Evolutionary conservation across 805 yeast genomes (phyloP).

Genomic region (Metschnikowia colocasiae): DNA sequence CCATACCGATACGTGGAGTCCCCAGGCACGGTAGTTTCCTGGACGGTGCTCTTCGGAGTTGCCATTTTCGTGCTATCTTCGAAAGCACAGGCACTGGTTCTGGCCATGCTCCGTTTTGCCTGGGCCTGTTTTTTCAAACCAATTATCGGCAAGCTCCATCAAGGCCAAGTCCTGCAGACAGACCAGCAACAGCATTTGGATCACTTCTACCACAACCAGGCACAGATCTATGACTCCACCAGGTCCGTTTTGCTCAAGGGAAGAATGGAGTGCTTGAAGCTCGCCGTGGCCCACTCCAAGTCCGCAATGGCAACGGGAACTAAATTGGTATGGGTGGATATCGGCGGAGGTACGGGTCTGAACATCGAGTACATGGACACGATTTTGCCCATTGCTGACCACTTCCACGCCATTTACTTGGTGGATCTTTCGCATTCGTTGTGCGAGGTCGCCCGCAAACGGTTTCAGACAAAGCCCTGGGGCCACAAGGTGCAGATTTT

Average conservation of each 20-base stretch:
- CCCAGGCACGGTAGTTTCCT: not conserved
- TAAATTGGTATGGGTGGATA: slow-evolving; percentile 67
- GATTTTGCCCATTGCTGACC: slow-evolving; percentile 41
- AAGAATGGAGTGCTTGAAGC: slow-evolving; percentile 56
- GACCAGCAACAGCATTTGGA: slow-evolving; percentile 57
- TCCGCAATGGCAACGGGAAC: slow-evolving; percentile 24
- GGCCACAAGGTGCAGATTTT: slow-evolving; percentile 58
- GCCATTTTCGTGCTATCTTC: not conserved
- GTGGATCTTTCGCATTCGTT: slow-evolving; percentile 76
- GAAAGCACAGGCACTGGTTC: slow-evolving; percentile 10
- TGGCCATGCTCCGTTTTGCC: slow-evolving; percentile 30
- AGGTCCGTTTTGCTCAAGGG: slow-evolving; percentile 67
- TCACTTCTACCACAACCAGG: slow-evolving; percentile 71
- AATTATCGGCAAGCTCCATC: slow-evolving; percentile 27
- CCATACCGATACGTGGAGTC: not conserved
- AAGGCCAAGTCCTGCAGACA: slow-evolving; percentile 10
- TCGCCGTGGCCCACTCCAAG: slow-evolving; percentile 55
- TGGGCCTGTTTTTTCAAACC: slow-evolving; percentile 63
- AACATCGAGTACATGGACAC: slow-evolving; percentile 74
- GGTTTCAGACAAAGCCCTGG: slow-evolving; percentile 45
- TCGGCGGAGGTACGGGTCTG: slow-evolving; percentile 87
- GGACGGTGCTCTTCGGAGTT: not conserved
- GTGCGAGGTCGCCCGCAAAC: slow-evolving; percentile 63
- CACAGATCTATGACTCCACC: slow-evolving; percentile 71
- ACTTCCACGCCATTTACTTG: slow-evolving; percentile 64